Evolutionary conservation across 139 green algal genomes (phyloP), one percentile per base, ranked within the genome.

Genomic region (Marvania coccoides): DNA sequence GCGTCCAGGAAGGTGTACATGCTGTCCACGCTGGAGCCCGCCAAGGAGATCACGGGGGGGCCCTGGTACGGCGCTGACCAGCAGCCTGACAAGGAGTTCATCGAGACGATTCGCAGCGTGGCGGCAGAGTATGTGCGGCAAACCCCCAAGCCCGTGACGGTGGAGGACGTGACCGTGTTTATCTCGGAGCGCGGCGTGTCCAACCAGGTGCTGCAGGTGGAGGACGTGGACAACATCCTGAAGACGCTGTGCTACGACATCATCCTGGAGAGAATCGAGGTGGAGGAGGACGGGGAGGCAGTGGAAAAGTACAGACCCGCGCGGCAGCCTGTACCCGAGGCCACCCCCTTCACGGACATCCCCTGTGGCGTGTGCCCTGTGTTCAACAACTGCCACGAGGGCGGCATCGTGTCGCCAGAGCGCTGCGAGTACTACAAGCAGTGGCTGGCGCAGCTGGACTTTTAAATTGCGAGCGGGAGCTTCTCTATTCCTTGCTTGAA

Each of bases 361-460:
- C 91, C 91, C 4, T 97, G 91, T 64, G 91, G 91, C 15, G 71
- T 92, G 19, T 97, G 91, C 75, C 90, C 91, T 12, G 86, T 96
- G 30, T 78, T 88, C 31, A 40, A 75, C 19, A 81, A 96, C 48
- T 97, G 91, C 72, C 42, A 45, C 0, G 80, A 88, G 8, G 88
- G 77, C 4, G 88, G 88, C 6, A 45, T 75, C 13, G 85, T 97
- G 40, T 90, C 83, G 8, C 91, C 91, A 8, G 57, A 84, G 9
- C 85, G 81, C 29, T 97, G 91, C 87, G 37, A 45, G 12, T 73
- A 73, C 31, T 73, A 73, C 39, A 62, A 58, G 57, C 47, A 58
- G 24, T 73, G 66, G 66, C 59, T 72, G 24, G 65, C 38, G 14
- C 30, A 64, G 24, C 28, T 72, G 15, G 65, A 68, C 46, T 54